A percentile compares a stretch with the other conserved stretches of the same genome.
These are phyloP conservation scores for Paramecium bursaria DNA, from an alignment of 73 alveolate species.

Conservation along the genomic window DNA sequence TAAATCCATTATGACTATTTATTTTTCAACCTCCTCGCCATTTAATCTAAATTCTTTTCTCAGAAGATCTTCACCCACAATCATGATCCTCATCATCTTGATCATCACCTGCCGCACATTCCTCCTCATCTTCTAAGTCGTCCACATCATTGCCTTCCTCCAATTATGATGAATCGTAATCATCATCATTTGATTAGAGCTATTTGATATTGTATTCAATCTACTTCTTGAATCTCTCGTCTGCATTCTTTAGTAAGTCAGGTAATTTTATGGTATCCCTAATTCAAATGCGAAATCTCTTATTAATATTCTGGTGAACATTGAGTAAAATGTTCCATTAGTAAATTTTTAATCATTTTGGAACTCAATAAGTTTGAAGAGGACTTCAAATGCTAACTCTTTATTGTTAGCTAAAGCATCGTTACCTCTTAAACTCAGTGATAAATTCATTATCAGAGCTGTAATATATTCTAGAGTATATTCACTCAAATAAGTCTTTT, in stretches of 20 bases:
- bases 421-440: slow-evolving; percentile 95
- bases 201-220: slow-evolving; percentile 33
- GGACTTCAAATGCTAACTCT: slow-evolving; percentile 81
- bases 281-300: slow-evolving; percentile 74
- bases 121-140: slow-evolving; percentile 53
- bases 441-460: slow-evolving; percentile 97
- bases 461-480: slow-evolving; percentile 96
- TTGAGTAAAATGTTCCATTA: slow-evolving; percentile 85
- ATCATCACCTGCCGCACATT: slow-evolving; percentile 32
- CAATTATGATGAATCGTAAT: slow-evolving; percentile 31
- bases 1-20: slow-evolving; percentile 28
- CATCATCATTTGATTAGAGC: slow-evolving; percentile 38
- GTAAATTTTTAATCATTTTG: slow-evolving; percentile 77
- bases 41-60: slow-evolving; percentile 32
- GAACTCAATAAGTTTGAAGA: slow-evolving; percentile 89
- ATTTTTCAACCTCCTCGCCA: slow-evolving; percentile 13
- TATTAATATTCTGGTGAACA: slow-evolving; percentile 74
- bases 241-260: not conserved
- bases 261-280: slow-evolving; percentile 52
- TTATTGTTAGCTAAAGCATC: slow-evolving; percentile 88
- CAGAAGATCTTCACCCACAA: slow-evolving; percentile 51
- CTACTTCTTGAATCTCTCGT: slow-evolving; percentile 43
- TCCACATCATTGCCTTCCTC: slow-evolving; percentile 62
- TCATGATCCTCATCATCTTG: slow-evolving; percentile 48
- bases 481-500: slow-evolving; percentile 88